Percentiles rank a stretch among this genome's conserved stretches.
Conservation (phyloP, 257 asterid genomes). For the Petrea volubilis region DNA sequence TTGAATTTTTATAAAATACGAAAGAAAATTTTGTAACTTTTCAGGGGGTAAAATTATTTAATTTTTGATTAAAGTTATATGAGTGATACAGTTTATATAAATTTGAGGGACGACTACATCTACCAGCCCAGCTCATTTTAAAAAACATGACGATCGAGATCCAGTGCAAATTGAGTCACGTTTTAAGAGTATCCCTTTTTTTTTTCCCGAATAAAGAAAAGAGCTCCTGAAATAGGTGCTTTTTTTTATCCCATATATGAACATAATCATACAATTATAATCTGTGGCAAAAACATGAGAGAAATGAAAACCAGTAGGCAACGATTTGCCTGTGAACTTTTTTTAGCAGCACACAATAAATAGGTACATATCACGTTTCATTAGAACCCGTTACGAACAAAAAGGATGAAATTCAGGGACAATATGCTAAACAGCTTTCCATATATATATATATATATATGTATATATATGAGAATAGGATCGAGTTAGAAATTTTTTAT, state of each 20-base stretch:
- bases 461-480: too few relatives aligned
- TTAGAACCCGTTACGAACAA: background rate
- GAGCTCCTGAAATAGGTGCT: background rate
- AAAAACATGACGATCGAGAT: too few relatives aligned
- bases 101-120: too few relatives aligned
- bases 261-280: conserved; percentile 6
- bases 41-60: too few relatives aligned
- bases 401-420: background rate
- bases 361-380: background rate
- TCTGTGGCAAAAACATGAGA: background rate
- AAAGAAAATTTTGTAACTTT: too few relatives aligned
- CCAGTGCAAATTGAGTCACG: conserved; percentile 9
- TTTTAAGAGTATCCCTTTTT: conserved; percentile 12
- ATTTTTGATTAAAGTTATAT: too few relatives aligned
- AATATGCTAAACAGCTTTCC: conserved; percentile 27
- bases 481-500: too few relatives aligned
- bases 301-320: background rate
- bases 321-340: conserved; percentile 4
- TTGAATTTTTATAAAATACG: too few relatives aligned
- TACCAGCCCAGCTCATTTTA: too few relatives aligned
- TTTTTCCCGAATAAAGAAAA: background rate
- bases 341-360: background rate
- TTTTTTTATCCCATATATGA: conserved; percentile 6
- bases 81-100: too few relatives aligned
- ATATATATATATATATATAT: too few relatives aligned